Evolutionary conservation across 1,284 basidiomycete species (phyloP).

Genomic region (Apiotrichum sp.): DNA sequence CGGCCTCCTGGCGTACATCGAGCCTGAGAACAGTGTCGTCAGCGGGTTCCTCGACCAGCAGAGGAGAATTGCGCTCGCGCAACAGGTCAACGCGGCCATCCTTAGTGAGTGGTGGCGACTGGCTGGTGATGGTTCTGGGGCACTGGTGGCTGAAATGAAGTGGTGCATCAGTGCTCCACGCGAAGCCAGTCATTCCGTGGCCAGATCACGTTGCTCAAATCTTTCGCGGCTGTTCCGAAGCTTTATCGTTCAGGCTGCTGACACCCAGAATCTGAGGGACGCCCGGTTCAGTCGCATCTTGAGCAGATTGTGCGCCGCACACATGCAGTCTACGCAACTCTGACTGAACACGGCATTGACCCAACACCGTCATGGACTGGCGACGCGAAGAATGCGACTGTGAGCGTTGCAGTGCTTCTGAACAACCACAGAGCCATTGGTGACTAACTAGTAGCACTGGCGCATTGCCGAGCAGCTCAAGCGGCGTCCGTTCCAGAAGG

Average conservation of each 20-base stretch:
- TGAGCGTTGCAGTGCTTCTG: neutral
- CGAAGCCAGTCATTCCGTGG: too few species aligned
- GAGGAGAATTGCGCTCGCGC: slow-evolving; percentile 39
- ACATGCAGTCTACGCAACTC: slow-evolving; percentile 24
- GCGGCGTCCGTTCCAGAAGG: slow-evolving; percentile 15
- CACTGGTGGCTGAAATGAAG: too few species aligned
- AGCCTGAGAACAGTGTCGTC: slow-evolving; percentile 42
- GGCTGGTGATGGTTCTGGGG: too few species aligned
- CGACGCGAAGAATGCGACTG: slow-evolving; percentile 11
- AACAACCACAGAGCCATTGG: too few species aligned
- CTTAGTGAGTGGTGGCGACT: slow-evolving; percentile 32
- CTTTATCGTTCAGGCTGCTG: too few species aligned
- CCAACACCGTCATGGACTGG: slow-evolving; percentile 30
- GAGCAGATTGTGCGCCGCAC: slow-evolving; percentile 28
- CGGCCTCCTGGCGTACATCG: slow-evolving; percentile 44
- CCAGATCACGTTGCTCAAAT: too few species aligned
- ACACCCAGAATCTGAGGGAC: slow-evolving; percentile 24
- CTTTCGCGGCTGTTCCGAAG: too few species aligned
- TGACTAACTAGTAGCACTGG: slow-evolving; percentile 4
- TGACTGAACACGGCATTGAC: slow-evolving; percentile 28
- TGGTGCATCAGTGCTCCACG: too few species aligned
- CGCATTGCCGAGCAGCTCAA: slow-evolving; percentile 19
- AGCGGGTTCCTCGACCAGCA: slow-evolving; percentile 41
- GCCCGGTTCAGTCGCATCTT: slow-evolving; percentile 24
- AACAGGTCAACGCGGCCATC: slow-evolving; percentile 44